Evolutionary conservation across 2,329 filamentous ascomycete species (phyloP), one percentile per base, ranked within the genome.

Genomic region (Aspergillus fischeri): DNA sequence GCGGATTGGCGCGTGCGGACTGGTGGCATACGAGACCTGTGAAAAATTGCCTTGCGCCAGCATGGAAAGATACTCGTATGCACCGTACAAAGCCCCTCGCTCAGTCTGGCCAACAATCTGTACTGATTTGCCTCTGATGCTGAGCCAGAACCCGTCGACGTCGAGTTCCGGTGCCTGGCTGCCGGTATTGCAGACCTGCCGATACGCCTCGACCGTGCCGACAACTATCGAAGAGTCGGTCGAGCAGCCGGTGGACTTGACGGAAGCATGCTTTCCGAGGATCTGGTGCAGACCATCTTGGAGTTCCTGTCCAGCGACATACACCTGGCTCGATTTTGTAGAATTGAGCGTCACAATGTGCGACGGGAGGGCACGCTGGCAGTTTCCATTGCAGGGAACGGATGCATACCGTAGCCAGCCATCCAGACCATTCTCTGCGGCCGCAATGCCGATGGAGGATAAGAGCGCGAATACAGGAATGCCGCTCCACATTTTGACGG

Each of bases 331-430:
- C 6, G 69, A 75, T 49, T 77, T 67, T 7, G 81, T 83, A 14
- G 69, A 75, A 65, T 86, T 87, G 60, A 86, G 75, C 3, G 78
- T 73, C 38, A 84, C 69, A 53, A 88, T 80, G 10, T 63, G 73
- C 1, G 73, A 74, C 3, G 85, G 84, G 4, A 83, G 64, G 2
- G 60, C 62, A 41, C 72, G 73, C 42, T 72, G 70, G 50, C 77
- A 74, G 51, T 64, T 67, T 10, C 70, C 65, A 27, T 74, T 70
- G 53, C 72, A 60, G 4, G 78, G 72, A 14, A 86, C 65, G 8
- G 79, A 77, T 32, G 85, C 85, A 67, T 89, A 89, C 51, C 86
- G 80, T 55, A 89, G 71, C 86, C 86, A 89, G 50, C 77, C 86
- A 56, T 81, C 75, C 25, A 85, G 72, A 10, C 86, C 86, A 65